A percentile compares a stretch with the other conserved stretches of the same genome.
Conservation (phyloP, 257 asterid genomes). For the Marsdenia floribunda region DNA sequence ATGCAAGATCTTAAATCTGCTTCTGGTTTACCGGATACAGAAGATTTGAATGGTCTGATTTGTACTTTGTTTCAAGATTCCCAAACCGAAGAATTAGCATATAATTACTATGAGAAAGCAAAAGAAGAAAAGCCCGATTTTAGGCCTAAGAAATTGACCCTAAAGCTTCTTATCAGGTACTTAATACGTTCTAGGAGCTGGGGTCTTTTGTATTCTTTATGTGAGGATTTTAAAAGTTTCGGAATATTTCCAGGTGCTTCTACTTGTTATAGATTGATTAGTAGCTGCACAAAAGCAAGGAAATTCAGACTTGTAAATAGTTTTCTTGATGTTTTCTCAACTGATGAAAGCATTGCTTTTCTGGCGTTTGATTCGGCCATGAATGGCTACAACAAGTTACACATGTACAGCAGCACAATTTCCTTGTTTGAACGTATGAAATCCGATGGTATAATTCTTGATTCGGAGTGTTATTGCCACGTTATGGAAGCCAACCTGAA, state of each 20-base stretch:
- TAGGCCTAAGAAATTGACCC: constrained; percentile 46
- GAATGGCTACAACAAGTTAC: constrained; percentile 81
- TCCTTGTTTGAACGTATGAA: constrained; percentile 44
- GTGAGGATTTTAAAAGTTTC: constrained; percentile 46
- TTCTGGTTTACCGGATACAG: constrained; percentile 27
- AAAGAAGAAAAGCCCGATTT: constrained; percentile 36
- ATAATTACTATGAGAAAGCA: constrained; percentile 53
- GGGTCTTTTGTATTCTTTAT: constrained; percentile 36
- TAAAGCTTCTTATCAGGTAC: constrained; percentile 66
- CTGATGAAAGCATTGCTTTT: constrained; percentile 38
- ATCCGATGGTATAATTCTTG: constrained; percentile 34
- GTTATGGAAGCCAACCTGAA: constrained; percentile 69
- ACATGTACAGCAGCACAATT: constrained; percentile 66
- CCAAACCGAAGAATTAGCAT: constrained; percentile 50
- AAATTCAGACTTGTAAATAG: constrained; percentile 54
- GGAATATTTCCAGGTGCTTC: constrained; percentile 49
- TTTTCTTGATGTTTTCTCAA: constrained; percentile 42
- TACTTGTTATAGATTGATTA: constrained; percentile 48
- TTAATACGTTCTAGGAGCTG: constrained; percentile 51
- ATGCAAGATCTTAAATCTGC: constrained; percentile 30
- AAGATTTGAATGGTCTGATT: constrained; percentile 50
- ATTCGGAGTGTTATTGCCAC: constrained; percentile 46
- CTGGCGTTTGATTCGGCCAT: constrained; percentile 65
- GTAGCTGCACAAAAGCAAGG: constrained; percentile 59
- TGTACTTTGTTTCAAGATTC: constrained; percentile 58